Evolutionary conservation across 257 asterid genomes (phyloP), one percentile per base, ranked within the genome.

Genomic region (Ilex aquifolium): DNA sequence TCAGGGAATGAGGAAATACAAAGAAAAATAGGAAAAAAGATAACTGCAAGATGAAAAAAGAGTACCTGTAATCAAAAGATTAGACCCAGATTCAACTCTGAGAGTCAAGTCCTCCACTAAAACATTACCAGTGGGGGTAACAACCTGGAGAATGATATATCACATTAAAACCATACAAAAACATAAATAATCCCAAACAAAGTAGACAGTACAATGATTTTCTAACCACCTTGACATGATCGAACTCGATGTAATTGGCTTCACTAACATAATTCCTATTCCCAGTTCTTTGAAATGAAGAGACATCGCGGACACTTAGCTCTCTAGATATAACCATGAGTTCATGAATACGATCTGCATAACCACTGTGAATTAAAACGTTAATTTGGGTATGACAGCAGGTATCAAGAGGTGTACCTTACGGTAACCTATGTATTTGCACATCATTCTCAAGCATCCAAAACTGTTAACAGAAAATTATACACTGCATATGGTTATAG

Each of bases 341-440:
- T 75, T 93, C 99, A 65, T 87, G 96, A 76, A 93, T 93, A 65
- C 99, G 97, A 81, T 86, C 97, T 66, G 99, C 99, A 36, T 93
- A 93, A 57, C 99, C 99, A 81, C 99, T 93, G 96, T 74, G 83
- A 49, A 69, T 59, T 50, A 63, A 65, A 80, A 64, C 51, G 74
- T 32, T 58, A 56, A 55, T 50, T 29, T 60, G 61, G 63, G 15
- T 53, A 17, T 53, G 5, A 53, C 42, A 36, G 42, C 42, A 36
- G 42, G 42, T 36, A 36, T 21, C 5, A 36, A 36, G 42, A 36
- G 42, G 5, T 36, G 42, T 36, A 36, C 8, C 8, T 4, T 8
- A 36, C 8, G 42, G 42, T 21, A 21, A 21, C 27, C 7, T 36
- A 4, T 36, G 8, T 36, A 36, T 36, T 36, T 36, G 5, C 42